Evolutionary conservation across 2,329 filamentous ascomycete species (phyloP), one percentile per base, ranked within the genome.

Genomic region (Anthostomella pinea): DNA sequence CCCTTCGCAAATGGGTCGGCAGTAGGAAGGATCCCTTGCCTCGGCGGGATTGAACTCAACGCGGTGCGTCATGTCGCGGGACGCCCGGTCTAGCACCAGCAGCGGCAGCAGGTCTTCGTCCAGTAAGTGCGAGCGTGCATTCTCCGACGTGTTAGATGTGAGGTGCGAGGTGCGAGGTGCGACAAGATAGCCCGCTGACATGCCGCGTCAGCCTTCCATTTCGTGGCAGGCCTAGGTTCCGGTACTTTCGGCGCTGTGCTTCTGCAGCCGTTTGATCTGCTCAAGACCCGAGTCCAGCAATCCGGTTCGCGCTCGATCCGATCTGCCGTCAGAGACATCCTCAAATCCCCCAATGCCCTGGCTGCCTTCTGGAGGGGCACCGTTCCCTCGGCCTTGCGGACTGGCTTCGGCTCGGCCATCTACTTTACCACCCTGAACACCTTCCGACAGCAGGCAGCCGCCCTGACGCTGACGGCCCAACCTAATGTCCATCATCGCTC

Each of bases 241-340:
- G 93, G 93, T 54, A 75, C 95, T 33, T 78, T 87, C 48, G 93
- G 89, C 34, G 90, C 93, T 37, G 81, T 95, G 41, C 81, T 97
- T 37, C 78, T 98, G 11, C 93, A 98, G 64, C 93, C 93, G 17
- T 85, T 93, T 56, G 93, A 98, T 66, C 82, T 98, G 4, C 81
- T 98, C 60, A 98, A 98, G 66, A 98, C 93, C 19, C 84, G 93
- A 30, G 83, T 97, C 25, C 93, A 98, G 61, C 93, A 97, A 64
- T 87, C 87, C 21, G 80, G 80, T 31, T 74, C 77, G 27, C 76
- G 78, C 48, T 80, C 87, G 3, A 77, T 97, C 39, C 63, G 78
- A 35, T 68, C 71, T 16, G 85, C 85, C 13, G 69, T 95, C 42
- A 78, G 79, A 53, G 69, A 79, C 21, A 87, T 95, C 57, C 75